Conservation (phyloP, 768 basidiomycete genomes). For the Serendipita sp. region DNA sequence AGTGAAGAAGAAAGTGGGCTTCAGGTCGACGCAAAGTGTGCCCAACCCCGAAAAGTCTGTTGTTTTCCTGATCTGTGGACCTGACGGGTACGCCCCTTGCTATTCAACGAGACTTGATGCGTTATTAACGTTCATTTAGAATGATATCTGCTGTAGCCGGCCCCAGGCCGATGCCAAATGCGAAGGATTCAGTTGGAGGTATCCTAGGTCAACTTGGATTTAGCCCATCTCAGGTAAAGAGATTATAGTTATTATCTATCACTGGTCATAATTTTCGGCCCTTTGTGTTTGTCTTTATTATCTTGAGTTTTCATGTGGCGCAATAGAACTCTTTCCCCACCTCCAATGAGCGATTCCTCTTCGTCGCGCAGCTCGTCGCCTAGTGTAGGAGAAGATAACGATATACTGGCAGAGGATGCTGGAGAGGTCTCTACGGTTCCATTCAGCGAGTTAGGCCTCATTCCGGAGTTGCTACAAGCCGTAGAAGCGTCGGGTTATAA, state of each 20-base stretch:
- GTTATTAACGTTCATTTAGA: conserved; percentile 22
- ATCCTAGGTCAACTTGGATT: conserved; percentile 31
- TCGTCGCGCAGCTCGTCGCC: background rate
- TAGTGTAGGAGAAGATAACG: background rate
- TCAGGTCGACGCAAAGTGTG: conserved; percentile 12
- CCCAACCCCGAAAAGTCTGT: conserved; percentile 23
- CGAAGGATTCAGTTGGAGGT: conserved; percentile 34
- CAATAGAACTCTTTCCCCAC: background rate
- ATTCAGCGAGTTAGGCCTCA: conserved; percentile 76
- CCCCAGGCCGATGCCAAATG: conserved; percentile 23
- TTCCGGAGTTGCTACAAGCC: conserved; percentile 75
- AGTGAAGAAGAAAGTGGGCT: conserved; percentile 19
- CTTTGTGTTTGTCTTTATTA: background rate
- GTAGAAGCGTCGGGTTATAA: conserved; percentile 69
- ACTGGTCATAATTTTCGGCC: background rate
- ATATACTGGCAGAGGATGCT: background rate
- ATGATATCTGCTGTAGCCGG: conserved; percentile 66
- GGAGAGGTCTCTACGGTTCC: conserved; percentile 20
- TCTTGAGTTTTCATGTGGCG: background rate
- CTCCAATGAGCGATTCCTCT: background rate
- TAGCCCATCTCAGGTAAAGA: conserved; percentile 8
- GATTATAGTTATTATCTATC: conserved; percentile 7
- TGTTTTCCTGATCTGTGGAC: conserved; percentile 67
- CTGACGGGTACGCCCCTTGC: conserved; percentile 45
- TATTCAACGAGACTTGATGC: conserved; percentile 3